Percentiles rank a stretch among this genome's conserved stretches.
Evolutionary conservation across 116 monocot genomes (phyloP).

Genomic region (Cymodocea nodosa): DNA sequence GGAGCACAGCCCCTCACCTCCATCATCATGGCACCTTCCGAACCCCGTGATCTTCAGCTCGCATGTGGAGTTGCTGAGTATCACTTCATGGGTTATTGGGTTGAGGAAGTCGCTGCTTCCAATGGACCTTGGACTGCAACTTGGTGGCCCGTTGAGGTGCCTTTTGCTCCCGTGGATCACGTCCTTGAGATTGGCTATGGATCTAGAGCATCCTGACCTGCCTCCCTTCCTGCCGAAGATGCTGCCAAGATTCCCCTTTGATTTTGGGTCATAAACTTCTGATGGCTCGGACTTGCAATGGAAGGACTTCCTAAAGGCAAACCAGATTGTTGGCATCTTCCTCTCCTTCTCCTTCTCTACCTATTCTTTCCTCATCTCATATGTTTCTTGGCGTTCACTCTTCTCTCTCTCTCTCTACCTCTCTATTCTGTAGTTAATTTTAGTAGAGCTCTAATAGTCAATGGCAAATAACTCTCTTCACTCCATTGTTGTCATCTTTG

Average conservation of each 20-base stretch:
- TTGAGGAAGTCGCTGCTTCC: slow-evolving; percentile 78
- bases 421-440: not conserved
- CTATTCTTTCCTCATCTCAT: not conserved
- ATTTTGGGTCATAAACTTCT: slow-evolving; percentile 61
- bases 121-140: slow-evolving; percentile 69
- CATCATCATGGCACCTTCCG: slow-evolving; percentile 14
- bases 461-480: not conserved
- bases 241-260: slow-evolving; percentile 17
- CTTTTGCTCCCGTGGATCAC: slow-evolving; percentile 77
- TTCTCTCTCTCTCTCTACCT: no score
- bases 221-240: slow-evolving; percentile 31
- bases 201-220: slow-evolving; percentile 87
- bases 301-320: slow-evolving; percentile 65
- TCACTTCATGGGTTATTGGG: slow-evolving; percentile 65
- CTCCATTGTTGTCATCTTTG: not conserved
- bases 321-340: slow-evolving; percentile 61
- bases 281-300: slow-evolving; percentile 56
- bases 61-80: slow-evolving; percentile 36
- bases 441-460: not conserved
- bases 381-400: not conserved
- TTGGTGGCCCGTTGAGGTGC: slow-evolving; percentile 17
- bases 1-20: slow-evolving; percentile 3
- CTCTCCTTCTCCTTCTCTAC: slow-evolving; percentile 1
- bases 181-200: slow-evolving; percentile 88
- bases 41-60: slow-evolving; percentile 29